A percentile compares a stretch with the other conserved stretches of the same genome.
Conservation (phyloP, 108 stramenopile genomes). For the Pinguiococcus pyrenoidosus region DNA sequence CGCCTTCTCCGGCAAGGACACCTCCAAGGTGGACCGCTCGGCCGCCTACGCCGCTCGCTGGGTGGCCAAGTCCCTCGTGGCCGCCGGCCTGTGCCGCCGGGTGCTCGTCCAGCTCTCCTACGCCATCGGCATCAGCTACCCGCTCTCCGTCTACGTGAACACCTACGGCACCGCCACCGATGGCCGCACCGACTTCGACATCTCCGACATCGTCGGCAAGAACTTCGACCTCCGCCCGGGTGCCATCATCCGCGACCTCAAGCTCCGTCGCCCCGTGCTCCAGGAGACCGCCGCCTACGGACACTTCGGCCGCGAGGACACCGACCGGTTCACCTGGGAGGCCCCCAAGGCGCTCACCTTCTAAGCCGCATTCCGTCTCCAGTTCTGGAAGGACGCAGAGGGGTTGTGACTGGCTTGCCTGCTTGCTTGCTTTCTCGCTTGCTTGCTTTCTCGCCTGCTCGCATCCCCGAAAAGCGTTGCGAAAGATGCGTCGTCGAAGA, state of each 20-base stretch:
- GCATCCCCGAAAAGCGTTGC: no score
- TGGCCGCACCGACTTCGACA: slow-evolving; percentile 78
- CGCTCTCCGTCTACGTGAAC: slow-evolving; percentile 74
- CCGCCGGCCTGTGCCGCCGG: slow-evolving; percentile 65
- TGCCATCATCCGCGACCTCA: slow-evolving; percentile 82
- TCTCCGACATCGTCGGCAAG: slow-evolving; percentile 72
- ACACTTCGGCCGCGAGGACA: slow-evolving; percentile 83
- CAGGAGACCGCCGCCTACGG: slow-evolving; percentile 94
- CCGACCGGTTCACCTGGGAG: slow-evolving; percentile 94
- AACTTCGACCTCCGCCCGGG: slow-evolving; percentile 87
- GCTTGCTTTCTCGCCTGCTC: no score
- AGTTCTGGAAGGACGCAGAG: neutral
- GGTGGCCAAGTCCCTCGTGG: slow-evolving; percentile 90
- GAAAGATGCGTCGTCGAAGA: no score
- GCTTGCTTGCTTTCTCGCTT: no score
- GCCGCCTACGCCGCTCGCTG: slow-evolving; percentile 88
- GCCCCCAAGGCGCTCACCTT: slow-evolving; percentile 55
- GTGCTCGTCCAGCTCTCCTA: slow-evolving; percentile 76
- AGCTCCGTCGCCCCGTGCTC: slow-evolving; percentile 76
- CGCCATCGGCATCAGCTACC: slow-evolving; percentile 82
- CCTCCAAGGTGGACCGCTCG: slow-evolving; percentile 84
- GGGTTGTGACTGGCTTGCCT: neutral
- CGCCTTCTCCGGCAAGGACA: slow-evolving; percentile 87
- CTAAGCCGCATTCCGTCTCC: slow-evolving; percentile 28
- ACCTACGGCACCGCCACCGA: slow-evolving; percentile 75